Conservation (phyloP, 2,329 filamentous ascomycete genomes). For the Oidium heveae region DNA sequence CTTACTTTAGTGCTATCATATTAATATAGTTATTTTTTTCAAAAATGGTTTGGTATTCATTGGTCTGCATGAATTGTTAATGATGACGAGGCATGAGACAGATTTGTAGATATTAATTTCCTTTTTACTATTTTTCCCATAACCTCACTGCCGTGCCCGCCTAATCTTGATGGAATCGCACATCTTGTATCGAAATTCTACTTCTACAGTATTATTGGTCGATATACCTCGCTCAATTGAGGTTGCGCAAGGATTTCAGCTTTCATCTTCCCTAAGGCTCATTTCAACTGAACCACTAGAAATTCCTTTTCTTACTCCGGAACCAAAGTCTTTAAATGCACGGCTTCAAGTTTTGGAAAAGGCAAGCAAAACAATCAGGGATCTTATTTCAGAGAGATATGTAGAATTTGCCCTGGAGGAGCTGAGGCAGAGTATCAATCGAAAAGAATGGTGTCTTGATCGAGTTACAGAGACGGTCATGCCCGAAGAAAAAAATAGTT, state of each 20-base stretch:
- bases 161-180: conserved; percentile 3
- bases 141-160: too few species aligned
- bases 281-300: conserved; percentile 18
- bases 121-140: too few species aligned
- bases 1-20: too few species aligned
- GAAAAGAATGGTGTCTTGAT: conserved; percentile 13
- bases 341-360: conserved; percentile 3
- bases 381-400: conserved; percentile 10
- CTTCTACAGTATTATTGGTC: conserved; percentile 28
- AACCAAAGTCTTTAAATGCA: conserved; percentile 22
- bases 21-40: too few species aligned
- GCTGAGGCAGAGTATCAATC: conserved; percentile 6
- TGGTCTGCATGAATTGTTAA: too few species aligned
- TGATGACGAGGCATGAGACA: too few species aligned
- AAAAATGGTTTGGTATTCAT: too few species aligned
- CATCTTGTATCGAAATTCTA: conserved; percentile 28
- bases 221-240: conserved; percentile 49
- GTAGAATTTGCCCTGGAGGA: conserved; percentile 10
- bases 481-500: not conserved
- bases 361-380: conserved; percentile 4
- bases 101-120: too few species aligned
- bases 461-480: conserved; percentile 4
- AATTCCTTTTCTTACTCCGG: conserved; percentile 24
- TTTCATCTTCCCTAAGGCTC: conserved; percentile 3
- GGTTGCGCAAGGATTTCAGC: conserved; percentile 26